These are phyloP conservation scores for Trichoderma cornu-damae DNA, from an alignment of 2,329 filamentous ascomycete genomes.

Conservation along the genomic window DNA sequence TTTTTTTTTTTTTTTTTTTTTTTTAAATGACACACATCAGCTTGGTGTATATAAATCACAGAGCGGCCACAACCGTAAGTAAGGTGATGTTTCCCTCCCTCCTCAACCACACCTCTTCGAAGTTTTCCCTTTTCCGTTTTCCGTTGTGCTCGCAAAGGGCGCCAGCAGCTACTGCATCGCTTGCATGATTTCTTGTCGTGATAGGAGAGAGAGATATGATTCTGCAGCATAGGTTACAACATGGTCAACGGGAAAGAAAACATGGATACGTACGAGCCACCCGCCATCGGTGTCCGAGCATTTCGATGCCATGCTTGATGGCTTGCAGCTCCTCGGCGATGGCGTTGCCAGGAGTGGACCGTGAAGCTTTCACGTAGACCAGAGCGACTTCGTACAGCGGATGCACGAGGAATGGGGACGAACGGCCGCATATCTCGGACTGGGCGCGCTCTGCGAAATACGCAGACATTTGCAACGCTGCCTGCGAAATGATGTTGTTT, in stretches of 20 bases:
- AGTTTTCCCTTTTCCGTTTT: background rate
- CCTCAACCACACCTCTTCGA: background rate
- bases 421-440: background rate
- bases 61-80: too few relatives aligned
- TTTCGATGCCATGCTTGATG: background rate
- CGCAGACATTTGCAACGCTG: background rate
- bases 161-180: background rate
- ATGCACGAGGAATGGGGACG: slow-evolving; percentile 14
- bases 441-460: background rate
- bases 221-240: background rate
- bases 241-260: background rate
- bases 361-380: slow-evolving; percentile 1
- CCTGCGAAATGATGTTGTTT: background rate
- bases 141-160: too few relatives aligned
- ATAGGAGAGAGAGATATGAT: slow-evolving; percentile 11
- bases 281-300: slow-evolving; percentile 6
- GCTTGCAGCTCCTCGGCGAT: background rate
- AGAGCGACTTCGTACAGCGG: slow-evolving; percentile 3
- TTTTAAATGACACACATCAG: too few relatives aligned
- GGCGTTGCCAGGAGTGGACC: background rate
- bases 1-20: too few relatives aligned
- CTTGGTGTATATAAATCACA: background rate
- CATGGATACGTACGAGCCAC: background rate
- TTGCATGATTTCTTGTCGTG: slow-evolving; percentile 12
- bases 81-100: background rate